Base-by-base conservation (phyloP, 2,329 filamentous ascomycete genomes). In the Knoxdaviesia proteae region DNA sequence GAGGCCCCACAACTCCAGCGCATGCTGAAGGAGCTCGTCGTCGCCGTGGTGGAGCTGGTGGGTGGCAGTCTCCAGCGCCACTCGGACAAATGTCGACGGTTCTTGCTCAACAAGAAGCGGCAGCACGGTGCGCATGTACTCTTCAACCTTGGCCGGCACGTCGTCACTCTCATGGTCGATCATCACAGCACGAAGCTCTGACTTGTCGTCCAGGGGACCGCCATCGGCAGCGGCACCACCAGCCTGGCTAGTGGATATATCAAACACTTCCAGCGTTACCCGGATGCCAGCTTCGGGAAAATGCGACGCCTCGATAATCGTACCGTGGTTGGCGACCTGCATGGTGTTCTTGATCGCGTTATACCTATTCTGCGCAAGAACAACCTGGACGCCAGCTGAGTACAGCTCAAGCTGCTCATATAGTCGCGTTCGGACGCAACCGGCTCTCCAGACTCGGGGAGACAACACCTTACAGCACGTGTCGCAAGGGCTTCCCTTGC, bases 361-460 rank as follows among this genome's bases (percentile, higher is more conserved):
- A 46, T 76, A 66, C 8, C 71, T 61, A 46, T 69, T 68, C 50
- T 76, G 71, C 1, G 73, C 69, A 42, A 77, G 60, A 1, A 77
- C 72, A 20, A 73, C 68, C 50, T 79, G 73, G 0, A 79, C 67
- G 5, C 72, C 72, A 5, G 74, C 73, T 8, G 72, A 73, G 52
- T 77, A 79, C 8, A 79, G 60, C 42, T 76, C 69, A 30, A 78
- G 61, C 47, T 74, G 68, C 47, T 77, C 71, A 6, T 70, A 69
- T 20, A 79, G 61, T 42, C 71, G 69, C 6, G 72, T 76, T 39
- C 75, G 65, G 30, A 77, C 68, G 51, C 75, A 80, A 7, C 71
- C 70, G 3, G 68, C 69, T 46, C 67, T 69, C 75, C 75, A 80
- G n/a, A 79, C 65, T 6, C 75, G 65, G 1, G 75, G 73, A 4